Evolutionary conservation across 208 protist genomes (phyloP).

Genomic region (Trichomonas gallinae): DNA sequence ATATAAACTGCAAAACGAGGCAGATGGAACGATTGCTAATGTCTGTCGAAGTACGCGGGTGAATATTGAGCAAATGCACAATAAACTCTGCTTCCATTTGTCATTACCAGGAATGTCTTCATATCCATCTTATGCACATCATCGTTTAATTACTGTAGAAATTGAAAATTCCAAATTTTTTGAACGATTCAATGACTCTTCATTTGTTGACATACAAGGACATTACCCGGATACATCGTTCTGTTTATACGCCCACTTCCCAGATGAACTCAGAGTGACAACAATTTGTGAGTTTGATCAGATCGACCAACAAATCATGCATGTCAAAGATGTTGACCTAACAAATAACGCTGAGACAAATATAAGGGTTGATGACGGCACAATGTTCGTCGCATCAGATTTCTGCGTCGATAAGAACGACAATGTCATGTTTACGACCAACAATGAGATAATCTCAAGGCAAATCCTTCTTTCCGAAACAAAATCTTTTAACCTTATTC

Average conservation of each 20-base stretch:
- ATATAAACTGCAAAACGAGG: not conserved
- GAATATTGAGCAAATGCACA: not conserved
- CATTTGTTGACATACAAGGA: not conserved
- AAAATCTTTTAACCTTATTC: not conserved
- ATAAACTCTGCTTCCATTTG: not conserved
- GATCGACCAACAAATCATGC: not conserved
- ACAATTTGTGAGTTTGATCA: not conserved
- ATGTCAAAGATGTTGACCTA: not conserved
- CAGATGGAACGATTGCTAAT: not conserved
- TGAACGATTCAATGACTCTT: not conserved
- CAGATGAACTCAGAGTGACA: not conserved
- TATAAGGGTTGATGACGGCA: not conserved
- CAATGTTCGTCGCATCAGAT: not conserved
- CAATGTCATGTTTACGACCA: not conserved
- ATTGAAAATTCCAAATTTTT: not conserved
- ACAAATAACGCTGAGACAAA: not conserved
- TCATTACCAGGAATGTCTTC: not conserved
- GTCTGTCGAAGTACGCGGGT: not conserved
- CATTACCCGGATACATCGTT: not conserved
- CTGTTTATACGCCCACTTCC: not conserved
- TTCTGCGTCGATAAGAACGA: not conserved
- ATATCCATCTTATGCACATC: not conserved
- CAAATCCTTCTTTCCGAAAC: not conserved
- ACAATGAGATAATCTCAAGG: not conserved
- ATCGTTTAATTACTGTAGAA: not conserved